Evolutionary conservation across 202 grass and related monocot genomes (phyloP), one percentile per base, ranked within the genome.

Genomic region (Carex sylvatica): DNA sequence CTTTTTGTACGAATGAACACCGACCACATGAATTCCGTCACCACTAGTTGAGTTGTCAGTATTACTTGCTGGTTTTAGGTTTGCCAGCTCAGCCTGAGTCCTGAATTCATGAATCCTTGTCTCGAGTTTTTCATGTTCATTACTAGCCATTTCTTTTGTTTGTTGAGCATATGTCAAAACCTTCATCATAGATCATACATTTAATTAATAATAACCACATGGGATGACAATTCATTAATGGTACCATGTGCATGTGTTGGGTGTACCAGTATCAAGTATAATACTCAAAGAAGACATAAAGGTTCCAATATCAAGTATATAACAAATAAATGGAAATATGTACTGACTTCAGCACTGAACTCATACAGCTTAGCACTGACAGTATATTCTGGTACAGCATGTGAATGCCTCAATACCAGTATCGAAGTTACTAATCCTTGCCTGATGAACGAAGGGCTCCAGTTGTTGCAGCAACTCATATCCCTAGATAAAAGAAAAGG

Each of bases 371-470:
- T 52, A 55, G 5, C 28, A 76, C 3, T 56, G 59, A 75, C 28
- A 59, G 18, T 46, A 47, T 26, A 33, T 70, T 8, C 65, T 31
- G 61, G 51, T 71, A 70, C 26, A 70, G 63, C 60, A 71, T 61
- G 62, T 75, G 71, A 16, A 76, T 58, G 49, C 26, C 26, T 76
- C 26, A 33, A 19, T 19, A 54, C 13, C 51, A 75, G 24, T 30
- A 31, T 55, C 14, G 49, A 55, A 75, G 72, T 75, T 75, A 55
- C 14, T 54, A 33, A 54, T 75, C 72, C 23, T 82, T 87, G 91
- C 95, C 92, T 98, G 92, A 77, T 98, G 92, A 93, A 98, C 90
- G 84, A 98, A 98, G 63, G 95, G 91, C 84, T 98, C 95, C 92
- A 98, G 90, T 84, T 98, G 95, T 79, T 91, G 87, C 71, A 98